Evolutionary conservation across 1,284 basidiomycete species (phyloP).

Genomic region (Marasmius sp.): DNA sequence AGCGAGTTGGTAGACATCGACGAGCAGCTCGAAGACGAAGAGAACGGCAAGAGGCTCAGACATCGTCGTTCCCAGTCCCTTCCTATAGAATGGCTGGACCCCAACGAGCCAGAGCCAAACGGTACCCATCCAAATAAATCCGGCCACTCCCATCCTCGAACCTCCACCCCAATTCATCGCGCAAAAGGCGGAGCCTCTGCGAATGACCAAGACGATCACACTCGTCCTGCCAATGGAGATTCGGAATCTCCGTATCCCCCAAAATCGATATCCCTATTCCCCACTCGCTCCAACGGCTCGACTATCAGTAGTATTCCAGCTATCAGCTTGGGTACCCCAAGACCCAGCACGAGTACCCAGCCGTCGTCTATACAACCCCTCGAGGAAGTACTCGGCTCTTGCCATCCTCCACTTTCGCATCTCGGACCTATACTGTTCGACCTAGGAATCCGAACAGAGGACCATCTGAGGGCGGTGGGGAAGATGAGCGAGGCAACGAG

Average conservation of each 20-base stretch:
- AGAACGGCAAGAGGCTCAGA: neutral
- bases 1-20: conserved; percentile 1
- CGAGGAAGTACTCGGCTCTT: conserved; percentile 51
- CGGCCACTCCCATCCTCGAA: neutral
- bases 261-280: neutral
- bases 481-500: conserved; percentile 61
- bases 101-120: neutral
- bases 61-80: neutral
- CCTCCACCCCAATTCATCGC: neutral
- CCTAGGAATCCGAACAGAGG: conserved; percentile 56
- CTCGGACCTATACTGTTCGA: conserved; percentile 51
- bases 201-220: too few relatives aligned
- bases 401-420: conserved; percentile 59
- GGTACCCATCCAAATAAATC: neutral
- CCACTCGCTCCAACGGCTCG: neutral
- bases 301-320: neutral
- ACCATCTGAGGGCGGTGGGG: conserved; percentile 60
- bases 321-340: neutral
- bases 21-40: neutral
- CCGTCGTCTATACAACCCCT: conserved; percentile 25
- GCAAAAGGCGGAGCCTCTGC: too few relatives aligned
- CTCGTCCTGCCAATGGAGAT: neutral
- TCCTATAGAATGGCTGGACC: neutral
- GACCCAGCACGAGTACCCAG: conserved; percentile 32
- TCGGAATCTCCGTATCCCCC: neutral